phyloP scores from a whole-genome alignment of 306 rosid species.

The Rosa multiflora region DNA sequence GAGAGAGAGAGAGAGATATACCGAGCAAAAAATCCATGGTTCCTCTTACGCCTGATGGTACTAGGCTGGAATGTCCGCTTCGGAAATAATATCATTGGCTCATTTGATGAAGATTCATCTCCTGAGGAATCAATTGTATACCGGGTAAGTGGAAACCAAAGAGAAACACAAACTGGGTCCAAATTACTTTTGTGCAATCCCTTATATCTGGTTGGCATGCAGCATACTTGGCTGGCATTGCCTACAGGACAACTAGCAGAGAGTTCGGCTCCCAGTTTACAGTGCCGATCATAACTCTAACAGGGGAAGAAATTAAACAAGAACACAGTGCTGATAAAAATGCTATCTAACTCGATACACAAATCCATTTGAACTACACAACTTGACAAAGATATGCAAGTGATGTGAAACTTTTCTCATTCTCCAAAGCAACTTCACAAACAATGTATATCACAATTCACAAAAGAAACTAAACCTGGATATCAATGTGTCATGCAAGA shows the following conservation, averaged over 20 bases:
- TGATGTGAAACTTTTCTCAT: background rate
- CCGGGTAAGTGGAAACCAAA: background rate
- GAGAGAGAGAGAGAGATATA: slow-evolving; percentile 34
- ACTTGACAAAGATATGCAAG: slow-evolving; percentile 5
- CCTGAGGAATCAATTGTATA: slow-evolving; percentile 35
- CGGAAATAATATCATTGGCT: slow-evolving; percentile 77
- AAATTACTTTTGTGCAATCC: background rate
- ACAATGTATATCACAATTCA: background rate
- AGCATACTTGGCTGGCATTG: background rate
- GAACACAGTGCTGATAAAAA: background rate
- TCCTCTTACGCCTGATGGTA: slow-evolving; percentile 71
- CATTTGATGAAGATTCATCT: slow-evolving; percentile 52
- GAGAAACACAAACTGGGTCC: background rate
- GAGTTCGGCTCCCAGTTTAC: background rate
- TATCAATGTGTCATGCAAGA: background rate
- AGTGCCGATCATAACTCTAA: background rate
- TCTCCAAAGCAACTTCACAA: background rate
- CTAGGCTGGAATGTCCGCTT: slow-evolving; percentile 93
- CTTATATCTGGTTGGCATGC: background rate
- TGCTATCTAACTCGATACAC: background rate
- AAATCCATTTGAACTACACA: background rate
- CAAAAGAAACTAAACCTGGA: background rate
- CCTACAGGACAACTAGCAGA: background rate
- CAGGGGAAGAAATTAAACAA: background rate
- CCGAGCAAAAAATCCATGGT: slow-evolving; percentile 91